Conservation (phyloP, 257 asterid genomes). For the Avicennia marina region DNA sequence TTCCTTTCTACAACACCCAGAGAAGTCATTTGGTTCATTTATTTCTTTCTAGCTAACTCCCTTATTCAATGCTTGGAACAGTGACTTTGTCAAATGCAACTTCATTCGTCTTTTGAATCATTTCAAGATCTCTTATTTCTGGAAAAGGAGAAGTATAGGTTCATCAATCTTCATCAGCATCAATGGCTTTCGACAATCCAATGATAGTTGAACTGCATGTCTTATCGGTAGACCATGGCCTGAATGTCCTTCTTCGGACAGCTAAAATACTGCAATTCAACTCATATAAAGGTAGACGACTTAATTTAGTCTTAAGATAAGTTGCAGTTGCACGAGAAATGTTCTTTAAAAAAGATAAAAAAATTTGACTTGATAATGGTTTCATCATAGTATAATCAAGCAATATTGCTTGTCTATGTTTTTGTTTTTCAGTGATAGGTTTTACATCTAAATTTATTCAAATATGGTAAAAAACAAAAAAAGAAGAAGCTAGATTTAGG, state of each 20-base stretch:
- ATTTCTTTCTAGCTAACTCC: neutral
- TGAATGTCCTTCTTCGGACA: too few relatives aligned
- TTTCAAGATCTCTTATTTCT: neutral
- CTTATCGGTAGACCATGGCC: too few relatives aligned
- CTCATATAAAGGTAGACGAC: too few relatives aligned
- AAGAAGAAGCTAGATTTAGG: too few relatives aligned
- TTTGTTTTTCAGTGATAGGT: neutral
- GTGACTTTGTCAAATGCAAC: neutral
- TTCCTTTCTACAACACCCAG: neutral
- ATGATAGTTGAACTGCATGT: too few relatives aligned
- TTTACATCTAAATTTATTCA: neutral
- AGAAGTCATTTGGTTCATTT: neutral
- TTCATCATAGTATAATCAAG: neutral
- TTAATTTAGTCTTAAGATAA: too few relatives aligned
- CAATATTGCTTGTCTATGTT: neutral
- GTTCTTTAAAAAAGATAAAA: neutral
- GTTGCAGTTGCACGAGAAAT: neutral
- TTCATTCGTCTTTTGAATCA: neutral
- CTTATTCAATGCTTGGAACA: neutral
- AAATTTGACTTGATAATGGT: neutral
- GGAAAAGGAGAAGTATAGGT: too few relatives aligned
- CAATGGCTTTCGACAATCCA: conserved; percentile 29
- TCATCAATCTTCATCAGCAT: neutral
- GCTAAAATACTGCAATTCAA: too few relatives aligned
- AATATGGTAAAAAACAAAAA: too few relatives aligned